Evolutionary conservation across 805 yeast species (phyloP), one percentile per base, ranked within the genome.

Genomic region (Saccharomycopsis vini): DNA sequence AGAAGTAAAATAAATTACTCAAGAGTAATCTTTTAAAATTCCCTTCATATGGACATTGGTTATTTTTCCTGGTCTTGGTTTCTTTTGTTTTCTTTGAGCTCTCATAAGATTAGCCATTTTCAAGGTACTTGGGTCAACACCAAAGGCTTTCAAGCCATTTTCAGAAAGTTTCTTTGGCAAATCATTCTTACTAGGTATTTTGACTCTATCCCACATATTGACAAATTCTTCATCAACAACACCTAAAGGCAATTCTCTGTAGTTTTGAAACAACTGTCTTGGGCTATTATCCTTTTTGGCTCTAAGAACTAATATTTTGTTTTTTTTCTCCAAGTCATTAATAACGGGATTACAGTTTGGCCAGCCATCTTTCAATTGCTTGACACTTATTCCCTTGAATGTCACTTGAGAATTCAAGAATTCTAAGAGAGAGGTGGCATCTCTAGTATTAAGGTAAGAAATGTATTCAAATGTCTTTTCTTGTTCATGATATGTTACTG

Each of bases 31-130:
- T 63, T 84, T 87, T 58, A 92, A 75, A 20, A 92, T 81, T 45
- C 97, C 97, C 61, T 88, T 81, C 94, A 92, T 83, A 63, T 92
- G 99, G 2, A 95, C 81, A 62, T 92, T 92, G 9, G 99, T 92
- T 56, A 92, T 77, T 69, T 88, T 92, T 37, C 95, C 94, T 58
- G 88, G 75, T 63, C 97, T 78, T 40, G 94, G 85, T 63, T 85
- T 89, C 74, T 87, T 87, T 60, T 82, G 88, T 64, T 88, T 90
- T 61, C 82, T 77, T 52, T 77, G 80, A 41, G 71, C 74, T 26
- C 64, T 67, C 1, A 70, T 63, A 33, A 69, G 71, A 37, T 73
- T 75, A 44, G 73, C 75, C 58, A 79, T 81, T 62, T 81, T 85
- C 47, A 88, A 65, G n/a, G 84, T 75, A 34, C 88, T 85, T n/a